Conservation (phyloP, 768 basidiomycete species). For the Nevesoporus exiguus region DNA sequence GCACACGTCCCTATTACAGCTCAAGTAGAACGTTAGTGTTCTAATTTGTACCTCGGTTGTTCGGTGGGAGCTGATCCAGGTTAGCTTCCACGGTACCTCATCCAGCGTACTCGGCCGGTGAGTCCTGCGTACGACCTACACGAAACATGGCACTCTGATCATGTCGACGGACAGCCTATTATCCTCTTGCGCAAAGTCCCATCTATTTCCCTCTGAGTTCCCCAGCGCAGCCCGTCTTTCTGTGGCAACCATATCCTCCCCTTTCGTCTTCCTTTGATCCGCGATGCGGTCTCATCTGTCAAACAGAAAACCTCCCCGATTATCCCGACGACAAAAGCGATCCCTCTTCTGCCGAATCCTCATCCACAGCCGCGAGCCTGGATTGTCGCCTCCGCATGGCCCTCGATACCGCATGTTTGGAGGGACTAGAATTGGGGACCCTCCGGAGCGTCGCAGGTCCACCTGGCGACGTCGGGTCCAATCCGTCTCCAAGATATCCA, state of each 20-base stretch:
- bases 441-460: slow-evolving; percentile 1
- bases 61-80: slow-evolving; percentile 9
- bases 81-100: slow-evolving; percentile 10
- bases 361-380: slow-evolving; percentile 10
- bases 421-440: neutral
- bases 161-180: slow-evolving; percentile 16
- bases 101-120: slow-evolving; percentile 17
- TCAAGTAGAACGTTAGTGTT: slow-evolving; percentile 17
- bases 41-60: neutral
- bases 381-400: slow-evolving; percentile 9
- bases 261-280: slow-evolving; percentile 16
- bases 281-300: slow-evolving; percentile 8
- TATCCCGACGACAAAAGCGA: slow-evolving; percentile 26
- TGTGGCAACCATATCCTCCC: slow-evolving; percentile 33
- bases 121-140: slow-evolving; percentile 2
- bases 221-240: slow-evolving; percentile 16
- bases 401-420: slow-evolving; percentile 2
- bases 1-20: slow-evolving; percentile 10
- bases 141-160: slow-evolving; percentile 1
- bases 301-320: slow-evolving; percentile 10
- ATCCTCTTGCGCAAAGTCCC: slow-evolving; percentile 14
- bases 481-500: slow-evolving; percentile 10
- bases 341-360: slow-evolving; percentile 25
- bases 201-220: slow-evolving; percentile 17
- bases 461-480: slow-evolving; percentile 11